Evolutionary conservation across 768 basidiomycete genomes (phyloP).

Genomic region (Calocera viscosa): DNA sequence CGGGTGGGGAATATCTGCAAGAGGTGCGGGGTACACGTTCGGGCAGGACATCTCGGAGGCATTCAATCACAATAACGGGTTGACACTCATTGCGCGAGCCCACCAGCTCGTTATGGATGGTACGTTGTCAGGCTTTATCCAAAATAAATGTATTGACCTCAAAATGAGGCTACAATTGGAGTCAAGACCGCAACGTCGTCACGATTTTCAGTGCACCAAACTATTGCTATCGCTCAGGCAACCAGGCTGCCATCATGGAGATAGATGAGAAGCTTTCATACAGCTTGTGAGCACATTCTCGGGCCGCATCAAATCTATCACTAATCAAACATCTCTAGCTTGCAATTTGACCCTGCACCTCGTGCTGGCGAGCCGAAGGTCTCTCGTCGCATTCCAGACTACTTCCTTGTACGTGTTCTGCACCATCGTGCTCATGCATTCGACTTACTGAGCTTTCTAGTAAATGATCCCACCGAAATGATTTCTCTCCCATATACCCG

Average conservation of each 20-base stretch:
- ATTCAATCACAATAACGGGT: conserved; percentile 97
- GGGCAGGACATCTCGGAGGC: conserved; percentile 98
- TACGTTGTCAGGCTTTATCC: conserved; percentile 31
- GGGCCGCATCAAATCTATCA: not conserved
- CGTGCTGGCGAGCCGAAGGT: conserved; percentile 97
- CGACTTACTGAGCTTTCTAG: not conserved
- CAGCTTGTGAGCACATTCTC: conserved; percentile 55
- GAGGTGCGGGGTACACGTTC: conserved; percentile 97
- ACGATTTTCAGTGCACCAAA: conserved; percentile 99
- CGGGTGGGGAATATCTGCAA: conserved; percentile 98
- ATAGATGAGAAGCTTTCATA: conserved; percentile 97
- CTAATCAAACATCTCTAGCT: conserved; percentile 41
- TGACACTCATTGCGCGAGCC: conserved; percentile 87
- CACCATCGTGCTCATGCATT: not conserved
- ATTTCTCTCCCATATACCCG: not conserved
- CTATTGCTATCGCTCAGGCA: conserved; percentile 98
- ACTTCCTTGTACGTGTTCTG: conserved; percentile 60
- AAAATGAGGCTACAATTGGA: conserved; percentile 77
- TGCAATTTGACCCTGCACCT: conserved; percentile 99
- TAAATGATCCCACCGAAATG: not conserved
- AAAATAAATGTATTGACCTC: not conserved
- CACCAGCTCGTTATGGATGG: conserved; percentile 97
- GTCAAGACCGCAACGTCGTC: conserved; percentile 96
- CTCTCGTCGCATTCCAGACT: conserved; percentile 86
- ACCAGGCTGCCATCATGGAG: conserved; percentile 99